Evolutionary conservation across 192 early-diverging fungal genomes (phyloP), one percentile per base, ranked within the genome.

Genomic region (Ambispora gerdemannii): DNA sequence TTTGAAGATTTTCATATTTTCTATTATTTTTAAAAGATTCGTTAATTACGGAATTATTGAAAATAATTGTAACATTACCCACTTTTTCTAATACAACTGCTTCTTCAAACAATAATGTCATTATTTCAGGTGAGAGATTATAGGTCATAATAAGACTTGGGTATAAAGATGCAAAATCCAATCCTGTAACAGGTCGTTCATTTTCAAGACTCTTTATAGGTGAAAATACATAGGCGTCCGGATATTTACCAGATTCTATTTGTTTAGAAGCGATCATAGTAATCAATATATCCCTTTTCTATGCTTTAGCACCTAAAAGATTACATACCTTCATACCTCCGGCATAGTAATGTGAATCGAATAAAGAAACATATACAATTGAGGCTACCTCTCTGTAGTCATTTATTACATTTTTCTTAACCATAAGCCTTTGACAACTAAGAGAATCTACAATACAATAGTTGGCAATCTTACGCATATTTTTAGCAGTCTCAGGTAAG

Each of bases 121-220:
- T 64, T 49, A 50, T 65, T n/a, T 65, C 38, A 3, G 63, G 43
- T n/a, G 43, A 65, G 24, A 65, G 43, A 33, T 65, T 65, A 7
- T 65, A 65, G 0, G 47, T 49, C 63, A 65, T 65, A 4, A 65
- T 65, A 49, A 65, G 36, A 25, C 63, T 65, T 25, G 63, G 63
- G 28, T 65, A 65, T 47, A 65, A n/a, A 13, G 43, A 65, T 49
- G 63, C 63, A 49, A 27, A 65, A 8, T 65, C 38, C 2, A 65
- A 27, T 13, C 47, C 43, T 0, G 63, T 65, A 8, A 65, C 63
- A 27, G 63, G 63, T 2, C 22, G 36, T 50, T 25, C 50, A 65
- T 47, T 65, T 65, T 65, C 43, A 25, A 65, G 36, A 27, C 47
- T 47, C n/a, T 65, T 65, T 49, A 13, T 47, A 1, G 43, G 63